phyloP scores from a whole-genome alignment of 495 filamentous ascomycete species.

The Aspergillus sparsus region DNA sequence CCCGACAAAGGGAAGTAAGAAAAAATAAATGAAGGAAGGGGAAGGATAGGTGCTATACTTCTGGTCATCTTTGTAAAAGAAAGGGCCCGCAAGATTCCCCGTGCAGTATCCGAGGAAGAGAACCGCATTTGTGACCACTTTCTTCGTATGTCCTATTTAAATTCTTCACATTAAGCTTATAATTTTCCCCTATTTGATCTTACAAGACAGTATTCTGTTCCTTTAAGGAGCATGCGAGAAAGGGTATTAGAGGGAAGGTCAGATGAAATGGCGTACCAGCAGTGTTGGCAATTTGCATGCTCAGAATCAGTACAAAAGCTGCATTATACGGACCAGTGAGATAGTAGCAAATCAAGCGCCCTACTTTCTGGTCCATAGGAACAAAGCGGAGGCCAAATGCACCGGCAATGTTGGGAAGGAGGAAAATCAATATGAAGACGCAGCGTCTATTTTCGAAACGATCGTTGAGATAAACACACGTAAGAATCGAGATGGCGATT shows the following conservation, averaged over 20 bases:
- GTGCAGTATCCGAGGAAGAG: conserved; percentile 56
- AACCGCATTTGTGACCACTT: conserved; percentile 61
- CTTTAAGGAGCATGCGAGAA: background rate
- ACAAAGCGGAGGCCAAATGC: conserved; percentile 59
- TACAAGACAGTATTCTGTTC: too few relatives aligned
- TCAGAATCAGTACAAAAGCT: conserved; percentile 58
- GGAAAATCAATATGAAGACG: conserved; percentile 54
- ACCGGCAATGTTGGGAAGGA: conserved; percentile 56
- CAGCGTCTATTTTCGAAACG: conserved; percentile 58
- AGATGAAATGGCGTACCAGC: conserved; percentile 34
- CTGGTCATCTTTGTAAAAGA: conserved; percentile 62
- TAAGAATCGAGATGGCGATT: conserved; percentile 57
- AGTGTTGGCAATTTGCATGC: conserved; percentile 58
- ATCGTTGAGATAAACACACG: conserved; percentile 59
- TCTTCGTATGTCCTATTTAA: conserved; percentile 58
- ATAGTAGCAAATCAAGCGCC: conserved; percentile 57
- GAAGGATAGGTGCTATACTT: conserved; percentile 29
- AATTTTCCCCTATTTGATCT: background rate
- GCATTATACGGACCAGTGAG: conserved; percentile 62
- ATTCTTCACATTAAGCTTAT: background rate
- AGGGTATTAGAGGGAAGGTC: background rate
- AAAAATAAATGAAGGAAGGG: background rate
- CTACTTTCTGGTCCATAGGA: conserved; percentile 44
- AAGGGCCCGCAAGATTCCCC: conserved; percentile 58
- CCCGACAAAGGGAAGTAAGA: background rate